A percentile compares a stretch with the other conserved stretches of the same genome.
phyloP scores from a whole-genome alignment of 805 yeast genomes.

The Isabelozyma pseudorhagii region DNA sequence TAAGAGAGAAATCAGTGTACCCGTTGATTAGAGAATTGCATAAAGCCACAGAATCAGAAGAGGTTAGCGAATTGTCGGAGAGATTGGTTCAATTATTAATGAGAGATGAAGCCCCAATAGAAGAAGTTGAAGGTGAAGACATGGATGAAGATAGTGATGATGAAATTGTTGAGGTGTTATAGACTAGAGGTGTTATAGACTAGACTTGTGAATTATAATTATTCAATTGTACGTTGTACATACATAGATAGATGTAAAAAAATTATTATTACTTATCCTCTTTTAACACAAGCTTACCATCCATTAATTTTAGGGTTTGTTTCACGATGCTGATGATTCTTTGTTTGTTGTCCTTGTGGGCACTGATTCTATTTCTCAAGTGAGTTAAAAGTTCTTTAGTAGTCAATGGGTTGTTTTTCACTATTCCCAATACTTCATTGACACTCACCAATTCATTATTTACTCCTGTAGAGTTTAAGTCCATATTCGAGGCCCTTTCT shows the following conservation, averaged over 20 bases:
- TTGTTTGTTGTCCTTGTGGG: conserved; percentile 61
- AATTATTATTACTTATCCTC: conserved; percentile 18
- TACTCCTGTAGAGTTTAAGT: conserved; percentile 35
- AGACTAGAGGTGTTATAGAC: conserved; percentile 7
- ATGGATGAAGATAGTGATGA: conserved; percentile 51
- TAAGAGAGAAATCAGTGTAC: conserved; percentile 82
- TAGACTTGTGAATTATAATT: background rate
- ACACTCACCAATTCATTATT: conserved; percentile 55
- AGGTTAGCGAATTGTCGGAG: conserved; percentile 69
- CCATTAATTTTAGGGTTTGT: conserved; percentile 52
- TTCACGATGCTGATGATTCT: conserved; percentile 57
- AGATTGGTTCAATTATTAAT: conserved; percentile 83
- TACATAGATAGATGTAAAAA: background rate
- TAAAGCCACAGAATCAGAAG: conserved; percentile 42
- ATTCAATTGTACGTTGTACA: background rate
- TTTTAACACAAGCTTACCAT: conserved; percentile 43
- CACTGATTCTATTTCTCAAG: conserved; percentile 59
- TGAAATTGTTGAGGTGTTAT: conserved; percentile 52
- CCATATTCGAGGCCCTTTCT: conserved; percentile 10
- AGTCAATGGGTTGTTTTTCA: conserved; percentile 54
- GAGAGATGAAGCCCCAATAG: conserved; percentile 76
- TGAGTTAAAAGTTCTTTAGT: conserved; percentile 61
- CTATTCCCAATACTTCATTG: conserved; percentile 65
- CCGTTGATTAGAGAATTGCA: conserved; percentile 85
- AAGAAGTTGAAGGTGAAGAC: conserved; percentile 22